phyloP scores from a whole-genome alignment of 108 stramenopile species.

The Aurantiochytrium sp. region DNA sequence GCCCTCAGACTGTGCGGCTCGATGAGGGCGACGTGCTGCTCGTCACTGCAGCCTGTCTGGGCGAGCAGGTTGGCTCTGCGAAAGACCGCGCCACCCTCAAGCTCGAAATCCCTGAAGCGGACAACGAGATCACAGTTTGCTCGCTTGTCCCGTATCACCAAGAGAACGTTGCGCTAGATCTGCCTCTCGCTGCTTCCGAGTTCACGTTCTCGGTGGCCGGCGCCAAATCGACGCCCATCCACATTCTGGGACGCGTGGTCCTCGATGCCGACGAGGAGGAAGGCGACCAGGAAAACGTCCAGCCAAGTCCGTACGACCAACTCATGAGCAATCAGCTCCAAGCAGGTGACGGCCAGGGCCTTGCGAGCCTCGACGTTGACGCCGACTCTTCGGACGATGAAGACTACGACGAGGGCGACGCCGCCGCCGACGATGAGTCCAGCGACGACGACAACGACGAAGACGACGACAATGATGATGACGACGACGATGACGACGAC shows the following conservation, averaged over 20 bases:
- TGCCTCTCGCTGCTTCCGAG: not conserved
- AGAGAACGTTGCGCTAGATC: not conserved
- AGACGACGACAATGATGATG: not conserved
- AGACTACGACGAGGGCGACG: not conserved
- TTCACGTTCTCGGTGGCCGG: not conserved
- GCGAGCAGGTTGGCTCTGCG: not conserved
- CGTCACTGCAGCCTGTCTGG: not conserved
- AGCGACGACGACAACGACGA: conserved; percentile 7
- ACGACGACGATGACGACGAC: not conserved
- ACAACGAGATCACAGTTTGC: not conserved
- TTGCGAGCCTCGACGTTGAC: not conserved
- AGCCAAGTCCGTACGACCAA: not conserved
- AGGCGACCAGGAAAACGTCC: not conserved
- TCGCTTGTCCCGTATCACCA: not conserved
- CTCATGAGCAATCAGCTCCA: conserved; percentile 1
- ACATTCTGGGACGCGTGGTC: not conserved
- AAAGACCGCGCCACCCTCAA: not conserved
- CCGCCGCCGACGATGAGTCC: not conserved
- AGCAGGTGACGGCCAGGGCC: not conserved
- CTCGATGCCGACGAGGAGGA: not conserved
- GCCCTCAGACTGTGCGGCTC: not conserved
- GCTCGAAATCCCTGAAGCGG: not conserved
- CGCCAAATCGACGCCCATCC: not conserved
- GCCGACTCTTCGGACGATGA: not conserved
- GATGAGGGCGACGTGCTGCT: not conserved